These are phyloP conservation scores for Selaginella tamariscina DNA, from an alignment of 75 land plant genomes.

Conservation along the genomic window DNA sequence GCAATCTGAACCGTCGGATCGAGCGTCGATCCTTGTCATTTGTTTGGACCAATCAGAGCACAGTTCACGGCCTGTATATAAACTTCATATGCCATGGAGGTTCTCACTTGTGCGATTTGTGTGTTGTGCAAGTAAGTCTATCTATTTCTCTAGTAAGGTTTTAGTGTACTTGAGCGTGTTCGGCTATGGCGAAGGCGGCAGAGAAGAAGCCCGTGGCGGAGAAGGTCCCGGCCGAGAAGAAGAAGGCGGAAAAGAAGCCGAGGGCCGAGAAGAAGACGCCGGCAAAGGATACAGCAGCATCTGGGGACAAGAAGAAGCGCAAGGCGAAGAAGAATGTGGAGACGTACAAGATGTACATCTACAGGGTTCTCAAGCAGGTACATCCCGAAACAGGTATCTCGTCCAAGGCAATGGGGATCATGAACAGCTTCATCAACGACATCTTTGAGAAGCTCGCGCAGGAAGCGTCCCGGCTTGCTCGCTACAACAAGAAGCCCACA, in stretches of 20 bases:
- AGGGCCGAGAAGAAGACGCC: conserved; percentile 6
- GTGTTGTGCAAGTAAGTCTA: no score
- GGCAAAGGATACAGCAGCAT: conserved; percentile 22
- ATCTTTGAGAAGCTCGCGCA: conserved; percentile 59
- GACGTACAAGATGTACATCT: conserved; percentile 19
- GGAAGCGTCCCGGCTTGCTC: conserved; percentile 42
- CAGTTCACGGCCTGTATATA: no score
- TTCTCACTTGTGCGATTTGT: no score
- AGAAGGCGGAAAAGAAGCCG: conserved; percentile 39
- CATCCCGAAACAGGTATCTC: conserved; percentile 62
- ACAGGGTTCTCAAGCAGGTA: conserved; percentile 41
- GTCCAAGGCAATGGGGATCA: conserved; percentile 48
- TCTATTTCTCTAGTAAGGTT: no score
- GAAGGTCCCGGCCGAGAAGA: conserved; percentile 33
- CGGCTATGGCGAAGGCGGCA: conserved; percentile 19
- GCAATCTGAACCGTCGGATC: no score
- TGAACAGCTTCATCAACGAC: conserved; percentile 52
- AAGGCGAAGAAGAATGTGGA: conserved; percentile 34
- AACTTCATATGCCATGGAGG: no score
- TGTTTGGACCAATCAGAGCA: no score
- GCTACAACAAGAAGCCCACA: conserved; percentile 36
- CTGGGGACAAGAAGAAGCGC: conserved; percentile 33
- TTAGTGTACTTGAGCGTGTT: no score
- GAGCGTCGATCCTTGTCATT: no score
- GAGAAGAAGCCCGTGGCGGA: conserved; percentile 33